Base-by-base conservation (phyloP, 2,329 filamentous ascomycete genomes). In the Domatiomyces catenatus region DNA sequence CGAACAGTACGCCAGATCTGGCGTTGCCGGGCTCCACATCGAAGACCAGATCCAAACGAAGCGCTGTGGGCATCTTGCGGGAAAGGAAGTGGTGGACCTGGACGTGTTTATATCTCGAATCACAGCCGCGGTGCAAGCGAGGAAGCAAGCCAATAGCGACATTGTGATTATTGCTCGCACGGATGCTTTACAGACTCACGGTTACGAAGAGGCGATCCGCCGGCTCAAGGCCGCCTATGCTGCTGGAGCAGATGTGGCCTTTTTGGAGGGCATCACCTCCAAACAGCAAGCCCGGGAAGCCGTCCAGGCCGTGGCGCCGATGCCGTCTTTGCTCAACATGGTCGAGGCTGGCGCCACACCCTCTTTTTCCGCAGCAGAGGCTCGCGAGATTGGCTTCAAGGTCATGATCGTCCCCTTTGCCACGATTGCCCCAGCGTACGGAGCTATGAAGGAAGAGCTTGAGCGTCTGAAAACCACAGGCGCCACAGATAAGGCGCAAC, bases 11-110 rank as follows among this genome's bases (percentile, higher is more conserved):
- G 68, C 70, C 20, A 69, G 71, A 44, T 67, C 73, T 2, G 75
- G 75, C 18, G 71, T 79, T 1, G 75, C 76, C 1, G 75, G 67
- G 6, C 67, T 78, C 43, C 76, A 79, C 59, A 70, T 79, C 56
- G 76, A 79, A 61, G 76, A 79, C 60, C 65, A 71, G 47, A 48
- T 54, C 7, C 42, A 49, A 49, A 66, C 62, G 8, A 69, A 70
- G 51, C 65, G 66, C 17, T 69, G 67, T 50, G 67, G 67, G 0
- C 67, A 69, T 47, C 61, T 69, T 0, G 61, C 55, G 1, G 67
- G 66, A 22, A 70, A 69, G 54, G 59, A 65, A 42, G 61, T 69
- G 7, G 67, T 69, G 15, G 61, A 63, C 47, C 54, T 48, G 0
- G 58, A 61, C 1, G 64, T 61, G 1, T 69, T 64, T 48, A 56